Conservation (phyloP, 2,329 filamentous ascomycete species). For the Aspergillus hortae region DNA sequence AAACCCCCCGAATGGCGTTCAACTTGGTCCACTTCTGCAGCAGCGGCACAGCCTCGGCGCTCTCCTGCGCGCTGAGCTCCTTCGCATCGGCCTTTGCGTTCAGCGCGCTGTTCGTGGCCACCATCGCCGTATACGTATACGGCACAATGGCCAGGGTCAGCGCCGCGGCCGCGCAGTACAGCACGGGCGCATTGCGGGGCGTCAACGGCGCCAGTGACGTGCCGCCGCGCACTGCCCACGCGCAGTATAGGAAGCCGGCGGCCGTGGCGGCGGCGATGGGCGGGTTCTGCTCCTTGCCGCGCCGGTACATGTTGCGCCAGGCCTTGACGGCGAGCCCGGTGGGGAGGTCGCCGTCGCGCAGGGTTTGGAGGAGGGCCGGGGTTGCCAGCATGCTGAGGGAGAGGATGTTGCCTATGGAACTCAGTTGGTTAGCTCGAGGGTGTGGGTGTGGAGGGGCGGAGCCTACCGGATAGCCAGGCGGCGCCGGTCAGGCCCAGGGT, state of each 20-base stretch:
- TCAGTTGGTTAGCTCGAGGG: neutral
- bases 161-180: constrained; percentile 26
- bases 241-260: constrained; percentile 24
- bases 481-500: constrained; percentile 26
- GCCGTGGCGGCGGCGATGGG: constrained; percentile 20
- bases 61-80: constrained; percentile 8
- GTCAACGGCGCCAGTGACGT: constrained; percentile 11
- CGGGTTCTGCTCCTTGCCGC: constrained; percentile 22
- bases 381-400: constrained; percentile 21
- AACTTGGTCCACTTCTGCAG: constrained; percentile 10
- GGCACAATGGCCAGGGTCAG: constrained; percentile 32
- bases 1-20: constrained; percentile 12
- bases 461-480: constrained; percentile 28
- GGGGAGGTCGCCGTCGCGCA: constrained; percentile 7
- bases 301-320: constrained; percentile 20
- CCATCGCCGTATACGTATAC: constrained; percentile 29
- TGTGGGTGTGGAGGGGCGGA: neutral
- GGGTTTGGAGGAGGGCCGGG: constrained; percentile 23
- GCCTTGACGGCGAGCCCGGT: constrained; percentile 9
- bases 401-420: constrained; percentile 23
- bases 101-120: constrained; percentile 25
- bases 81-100: constrained; percentile 15
- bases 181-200: constrained; percentile 5
- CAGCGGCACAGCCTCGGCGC: constrained; percentile 10
- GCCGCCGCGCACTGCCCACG: constrained; percentile 22